Evolutionary conservation across 352 stramenopile species (phyloP).

Genomic region (Saprolegnia diclina): DNA sequence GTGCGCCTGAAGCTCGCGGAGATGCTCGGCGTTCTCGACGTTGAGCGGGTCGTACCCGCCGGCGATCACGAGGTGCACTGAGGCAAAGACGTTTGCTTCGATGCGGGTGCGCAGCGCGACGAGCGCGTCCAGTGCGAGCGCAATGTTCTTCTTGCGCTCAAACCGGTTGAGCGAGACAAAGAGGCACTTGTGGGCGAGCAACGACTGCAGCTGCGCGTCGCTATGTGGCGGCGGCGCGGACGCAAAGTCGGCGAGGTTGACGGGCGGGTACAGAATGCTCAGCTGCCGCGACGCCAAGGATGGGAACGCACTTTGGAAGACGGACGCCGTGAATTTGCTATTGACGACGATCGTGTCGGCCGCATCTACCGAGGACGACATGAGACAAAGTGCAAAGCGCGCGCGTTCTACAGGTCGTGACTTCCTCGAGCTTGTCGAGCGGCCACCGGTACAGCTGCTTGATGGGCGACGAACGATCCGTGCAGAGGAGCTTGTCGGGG

Average conservation of each 20-base stretch:
- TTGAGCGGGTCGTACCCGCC: conserved; percentile 96
- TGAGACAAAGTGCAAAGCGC: not conserved
- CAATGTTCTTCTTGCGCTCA: conserved; percentile 98
- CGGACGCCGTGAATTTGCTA: conserved; percentile 90
- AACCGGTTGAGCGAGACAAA: conserved; percentile 98
- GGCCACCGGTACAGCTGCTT: conserved; percentile 87
- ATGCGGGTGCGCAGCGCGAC: conserved; percentile 46
- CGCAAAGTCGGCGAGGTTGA: conserved; percentile 79
- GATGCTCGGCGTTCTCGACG: conserved; percentile 94
- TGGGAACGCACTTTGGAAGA: conserved; percentile 88
- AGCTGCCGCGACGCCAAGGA: conserved; percentile 49
- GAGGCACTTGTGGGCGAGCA: conserved; percentile 31
- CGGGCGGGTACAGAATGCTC: conserved; percentile 92
- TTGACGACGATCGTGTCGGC: conserved; percentile 94
- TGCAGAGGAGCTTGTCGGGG: conserved; percentile 94
- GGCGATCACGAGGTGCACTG: conserved; percentile 87
- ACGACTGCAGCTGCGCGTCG: conserved; percentile 22
- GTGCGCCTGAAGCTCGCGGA: conserved; percentile 83
- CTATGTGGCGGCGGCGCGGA: conserved; percentile 30
- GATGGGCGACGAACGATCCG: conserved; percentile 48
- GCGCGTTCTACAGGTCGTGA: conserved; percentile 39
- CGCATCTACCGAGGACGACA: conserved; percentile 14
- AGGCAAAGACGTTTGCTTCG: conserved; percentile 35
- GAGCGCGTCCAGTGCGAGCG: conserved; percentile 81
- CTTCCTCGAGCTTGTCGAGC: conserved; percentile 92